Percentiles rank a stretch among this genome's conserved stretches.
Conservation (phyloP, 2,329 filamentous ascomycete species). For the Aureobasidium sp. region DNA sequence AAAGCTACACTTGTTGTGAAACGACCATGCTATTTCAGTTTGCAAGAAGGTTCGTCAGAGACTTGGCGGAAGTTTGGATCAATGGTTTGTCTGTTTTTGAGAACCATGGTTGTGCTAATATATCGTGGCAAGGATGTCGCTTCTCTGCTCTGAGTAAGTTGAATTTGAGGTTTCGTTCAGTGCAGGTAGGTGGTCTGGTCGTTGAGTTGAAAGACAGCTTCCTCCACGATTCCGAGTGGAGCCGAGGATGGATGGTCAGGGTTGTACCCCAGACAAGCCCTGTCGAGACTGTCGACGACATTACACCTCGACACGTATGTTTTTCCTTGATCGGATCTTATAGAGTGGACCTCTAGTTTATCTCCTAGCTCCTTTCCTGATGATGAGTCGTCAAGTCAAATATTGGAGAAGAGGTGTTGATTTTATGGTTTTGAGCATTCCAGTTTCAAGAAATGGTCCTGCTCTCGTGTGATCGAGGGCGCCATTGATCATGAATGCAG, state of each 20-base stretch:
- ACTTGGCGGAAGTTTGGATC: not conserved
- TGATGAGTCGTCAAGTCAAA: not conserved
- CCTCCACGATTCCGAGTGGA: not conserved
- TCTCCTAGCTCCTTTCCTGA: not conserved
- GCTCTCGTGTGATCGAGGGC: rapidly evolving
- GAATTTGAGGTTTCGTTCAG: not conserved
- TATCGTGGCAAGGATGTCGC: too few relatives aligned
- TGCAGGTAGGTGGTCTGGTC: not conserved
- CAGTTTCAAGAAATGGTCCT: not conserved
- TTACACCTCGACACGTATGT: not conserved
- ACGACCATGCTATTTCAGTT: not conserved
- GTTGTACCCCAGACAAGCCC: not conserved
- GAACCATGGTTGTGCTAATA: too few relatives aligned
- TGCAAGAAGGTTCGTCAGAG: not conserved
- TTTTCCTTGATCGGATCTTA: too few relatives aligned
- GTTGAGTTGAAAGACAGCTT: not conserved
- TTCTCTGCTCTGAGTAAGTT: too few relatives aligned
- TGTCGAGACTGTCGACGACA: not conserved
- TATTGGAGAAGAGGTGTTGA: not conserved
- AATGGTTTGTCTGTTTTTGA: not conserved
- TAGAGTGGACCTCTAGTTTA: not conserved
- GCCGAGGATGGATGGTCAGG: not conserved
- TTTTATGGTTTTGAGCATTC: not conserved
- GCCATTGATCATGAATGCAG: not conserved
- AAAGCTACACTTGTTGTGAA: not conserved